A percentile compares a stretch with the other conserved stretches of the same genome.
Conservation (phyloP, 2,329 filamentous ascomycete genomes). For the Zymoseptoria tritici region DNA sequence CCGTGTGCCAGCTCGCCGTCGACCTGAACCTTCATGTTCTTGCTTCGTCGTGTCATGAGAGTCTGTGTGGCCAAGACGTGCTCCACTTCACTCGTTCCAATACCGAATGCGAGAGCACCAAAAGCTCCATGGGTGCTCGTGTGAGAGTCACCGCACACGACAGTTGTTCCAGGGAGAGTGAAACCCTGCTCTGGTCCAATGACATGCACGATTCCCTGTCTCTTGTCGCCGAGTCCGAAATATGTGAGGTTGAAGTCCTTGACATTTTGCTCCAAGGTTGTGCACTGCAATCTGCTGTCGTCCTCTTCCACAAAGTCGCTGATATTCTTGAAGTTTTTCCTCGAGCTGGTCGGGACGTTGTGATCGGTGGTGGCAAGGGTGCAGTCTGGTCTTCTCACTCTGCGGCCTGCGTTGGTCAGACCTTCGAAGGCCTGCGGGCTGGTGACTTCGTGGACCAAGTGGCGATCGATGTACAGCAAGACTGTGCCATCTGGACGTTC, state of each 20-base stretch:
- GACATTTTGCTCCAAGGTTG: slow-evolving; percentile 94
- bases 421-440: slow-evolving; percentile 98
- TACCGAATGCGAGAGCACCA: slow-evolving; percentile 88
- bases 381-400: slow-evolving; percentile 89
- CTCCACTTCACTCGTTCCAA: slow-evolving; percentile 96
- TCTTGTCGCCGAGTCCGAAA: slow-evolving; percentile 91
- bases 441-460: slow-evolving; percentile 97
- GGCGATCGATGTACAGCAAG: slow-evolving; percentile 89
- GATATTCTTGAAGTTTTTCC: slow-evolving; percentile 90
- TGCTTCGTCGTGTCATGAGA: slow-evolving; percentile 86
- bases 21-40: slow-evolving; percentile 97
- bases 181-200: slow-evolving; percentile 98
- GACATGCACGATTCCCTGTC: slow-evolving; percentile 96
- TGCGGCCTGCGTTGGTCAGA: slow-evolving; percentile 76
- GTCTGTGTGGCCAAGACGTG: slow-evolving; percentile 96
- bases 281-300: slow-evolving; percentile 87
- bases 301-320: slow-evolving; percentile 90
- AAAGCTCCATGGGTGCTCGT: slow-evolving; percentile 98
- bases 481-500: slow-evolving; percentile 91
- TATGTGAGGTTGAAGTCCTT: slow-evolving; percentile 95
- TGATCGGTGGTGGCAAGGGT: slow-evolving; percentile 95
- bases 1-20: slow-evolving; percentile 84
- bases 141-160: slow-evolving; percentile 96
- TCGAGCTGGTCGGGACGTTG: slow-evolving; percentile 86
- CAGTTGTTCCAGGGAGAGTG: slow-evolving; percentile 91